Conservation (phyloP, 805 yeast species). For the Pichia sporocuriosa region DNA sequence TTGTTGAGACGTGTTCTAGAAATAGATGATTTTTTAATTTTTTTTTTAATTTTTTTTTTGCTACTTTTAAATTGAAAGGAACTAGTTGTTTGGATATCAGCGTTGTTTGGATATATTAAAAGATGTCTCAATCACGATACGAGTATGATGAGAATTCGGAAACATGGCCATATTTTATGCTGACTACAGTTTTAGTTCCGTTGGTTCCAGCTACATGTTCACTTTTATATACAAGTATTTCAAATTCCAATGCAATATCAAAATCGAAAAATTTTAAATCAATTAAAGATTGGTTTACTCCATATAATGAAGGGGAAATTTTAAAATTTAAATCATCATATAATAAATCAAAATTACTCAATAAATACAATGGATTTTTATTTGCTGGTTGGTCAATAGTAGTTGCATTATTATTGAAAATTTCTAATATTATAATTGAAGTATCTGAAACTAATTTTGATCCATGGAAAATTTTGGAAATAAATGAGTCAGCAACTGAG, state of each 20-base stretch:
- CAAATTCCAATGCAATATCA: background rate
- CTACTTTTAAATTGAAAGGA: too few species aligned
- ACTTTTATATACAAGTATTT: conserved; percentile 11
- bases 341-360: conserved; percentile 30
- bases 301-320: conserved; percentile 30
- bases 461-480: conserved; percentile 82
- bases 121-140: conserved; percentile 50
- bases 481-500: conserved; percentile 61
- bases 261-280: conserved; percentile 7
- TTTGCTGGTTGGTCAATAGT: conserved; percentile 58
- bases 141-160: conserved; percentile 84
- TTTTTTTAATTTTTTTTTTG: too few species aligned
- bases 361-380: conserved; percentile 25
- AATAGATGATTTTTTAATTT: too few species aligned
- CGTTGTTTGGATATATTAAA: background rate
- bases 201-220: conserved; percentile 49
- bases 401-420: conserved; percentile 33
- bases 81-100: too few species aligned
- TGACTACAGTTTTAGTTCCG: conserved; percentile 63
- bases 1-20: too few species aligned
- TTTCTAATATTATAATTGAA: conserved; percentile 39
- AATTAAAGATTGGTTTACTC: conserved; percentile 29
- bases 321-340: conserved; percentile 25
- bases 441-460: conserved; percentile 55
- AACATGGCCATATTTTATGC: conserved; percentile 87